Base-by-base conservation (phyloP, 495 filamentous ascomycete species). In the Penicillium crystallinum region DNA sequence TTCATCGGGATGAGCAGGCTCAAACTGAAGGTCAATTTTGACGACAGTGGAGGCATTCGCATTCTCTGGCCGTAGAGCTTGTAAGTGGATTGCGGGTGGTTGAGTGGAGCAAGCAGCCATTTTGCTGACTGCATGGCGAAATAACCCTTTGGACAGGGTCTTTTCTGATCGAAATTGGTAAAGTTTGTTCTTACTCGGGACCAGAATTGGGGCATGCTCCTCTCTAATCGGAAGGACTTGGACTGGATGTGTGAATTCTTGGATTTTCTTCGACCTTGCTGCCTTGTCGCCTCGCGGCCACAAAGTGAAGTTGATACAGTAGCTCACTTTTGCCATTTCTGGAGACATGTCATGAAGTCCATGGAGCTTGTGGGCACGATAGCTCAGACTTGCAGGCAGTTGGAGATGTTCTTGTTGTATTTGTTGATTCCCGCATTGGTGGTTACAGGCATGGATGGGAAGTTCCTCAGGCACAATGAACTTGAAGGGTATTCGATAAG, bases 341-440 rank as follows among this genome's bases (percentile, higher is more conserved):
- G 52, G 52, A 12, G 52, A 36, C 52, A 54, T 54, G 22, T 54
- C 52, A 5, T 42, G 43, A 1, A 6, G 2, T 11, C 25, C 14
- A 1, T 27, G 10, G 4, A 17, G 30, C 10, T 49, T 36, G 11
- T 27, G 29, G 1, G 12, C 21, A 6, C 30, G 29, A n/a, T 42
- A 19, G 30, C 37, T 23, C 9, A 54, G 37, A 41, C 37, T 49
- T 19, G 45, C 19, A 11, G 45, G 52, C 4, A 49, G 36, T 5
- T 38, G 44, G 5, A 54, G 37, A n/a, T 54, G 52, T 54, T 54
- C 44, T 11, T 49, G 19, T n/a, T 43, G 38, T 19, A 49, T 18
- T 18, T 48, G 35, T 21, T 19, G 12, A 23, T 54, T 41, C 25
- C 11, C 27, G 45, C 52, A 54, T 34, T 27, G 15, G 4, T 54